Conservation (phyloP, 164 flowering plant genomes). For the Echeveria elegans region DNA sequence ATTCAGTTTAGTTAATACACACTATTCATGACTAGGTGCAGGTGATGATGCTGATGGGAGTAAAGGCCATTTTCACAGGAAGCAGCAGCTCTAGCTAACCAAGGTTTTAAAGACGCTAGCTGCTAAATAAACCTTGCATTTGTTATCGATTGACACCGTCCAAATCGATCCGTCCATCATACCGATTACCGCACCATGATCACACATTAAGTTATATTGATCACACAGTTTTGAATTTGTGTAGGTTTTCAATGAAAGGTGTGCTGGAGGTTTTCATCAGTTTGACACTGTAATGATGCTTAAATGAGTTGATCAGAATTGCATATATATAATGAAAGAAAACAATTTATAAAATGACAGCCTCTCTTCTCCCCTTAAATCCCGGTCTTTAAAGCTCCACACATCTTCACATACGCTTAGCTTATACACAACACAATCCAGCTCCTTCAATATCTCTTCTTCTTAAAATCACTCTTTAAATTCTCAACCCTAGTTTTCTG, state of each 20-base stretch:
- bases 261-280: background rate
- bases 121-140: background rate
- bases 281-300: background rate
- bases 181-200: background rate
- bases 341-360: background rate
- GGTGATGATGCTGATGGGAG: slow-evolving; percentile 9
- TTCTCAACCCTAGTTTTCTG: background rate
- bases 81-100: background rate
- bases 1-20: slow-evolving; percentile 1
- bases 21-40: slow-evolving; percentile 41
- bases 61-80: background rate
- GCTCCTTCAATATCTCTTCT: no score
- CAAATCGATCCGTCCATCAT: background rate
- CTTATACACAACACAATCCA: no score
- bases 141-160: background rate
- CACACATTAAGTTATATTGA: no score
- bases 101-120: background rate
- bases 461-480: background rate
- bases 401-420: background rate
- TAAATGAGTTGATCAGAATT: background rate
- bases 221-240: no score
- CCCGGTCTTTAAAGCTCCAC: background rate
- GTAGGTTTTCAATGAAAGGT: background rate
- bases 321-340: no score
- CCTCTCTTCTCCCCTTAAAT: background rate